Evolutionary conservation across 805 yeast genomes (phyloP), one percentile per base, ranked within the genome.

Genomic region (Wickerhamomyces queroliae): DNA sequence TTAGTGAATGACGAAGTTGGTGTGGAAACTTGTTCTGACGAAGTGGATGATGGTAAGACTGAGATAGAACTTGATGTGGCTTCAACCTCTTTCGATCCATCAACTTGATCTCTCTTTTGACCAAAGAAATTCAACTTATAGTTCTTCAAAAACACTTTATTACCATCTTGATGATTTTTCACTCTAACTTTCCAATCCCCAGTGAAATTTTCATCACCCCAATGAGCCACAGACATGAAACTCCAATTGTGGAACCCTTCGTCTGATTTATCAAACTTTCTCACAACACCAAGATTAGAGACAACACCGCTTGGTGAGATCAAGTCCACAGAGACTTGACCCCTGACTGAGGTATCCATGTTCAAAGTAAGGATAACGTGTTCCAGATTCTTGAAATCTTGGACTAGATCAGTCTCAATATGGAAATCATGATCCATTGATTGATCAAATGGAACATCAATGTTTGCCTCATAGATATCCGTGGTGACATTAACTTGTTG

Each of bases 171-270:
- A 28, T 63, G 61, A 36, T 74, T 72, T n/a, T 58, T 53, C 2
- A 90, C 90, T 47, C 71, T 76, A 16, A 93, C 51, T 27, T 62
- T 77, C 99, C 99, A 93, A 5, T 73, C 77, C 10, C 99, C 99
- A 20, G 62, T 61, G 3, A 90, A 91, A 2, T 56, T 36, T 50
- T 83, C 90, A 59, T 91, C 97, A 29, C 96, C 96, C 97, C 98
- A 93, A 59, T 93, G 98, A 1, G 95, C 97, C n/a, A 93, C 98
- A 10, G 91, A 76, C 87, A 90, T 87, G 56, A 93, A 93, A 2
- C 86, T 84, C 99, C 99, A 93, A 49, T 83, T 70, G 5, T 57
- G 50, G 47, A 87, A 83, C 0, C 96, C 95, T 1, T 57, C 66
- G 2, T 49, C 45, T 6, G 78, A 68, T 8, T 41, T 47, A 59